These are phyloP conservation scores for Exutisphaerella laricina DNA, from an alignment of 2,329 filamentous ascomycete species.

Conservation along the genomic window DNA sequence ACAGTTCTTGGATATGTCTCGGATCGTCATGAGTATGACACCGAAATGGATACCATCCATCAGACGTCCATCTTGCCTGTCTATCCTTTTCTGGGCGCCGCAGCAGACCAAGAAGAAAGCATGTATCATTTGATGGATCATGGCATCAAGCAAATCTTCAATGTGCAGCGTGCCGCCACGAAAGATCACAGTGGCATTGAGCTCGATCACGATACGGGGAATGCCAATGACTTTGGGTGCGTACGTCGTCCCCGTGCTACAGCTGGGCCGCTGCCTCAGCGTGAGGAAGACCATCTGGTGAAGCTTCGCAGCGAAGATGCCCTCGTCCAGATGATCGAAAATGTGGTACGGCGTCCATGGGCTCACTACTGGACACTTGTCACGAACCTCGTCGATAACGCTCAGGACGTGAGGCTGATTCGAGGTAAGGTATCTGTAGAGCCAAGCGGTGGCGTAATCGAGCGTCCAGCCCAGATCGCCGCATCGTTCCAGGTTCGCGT, in stretches of 20 bases:
- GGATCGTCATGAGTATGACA: constrained; percentile 37
- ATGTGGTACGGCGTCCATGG: constrained; percentile 31
- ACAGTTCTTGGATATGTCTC: constrained; percentile 29
- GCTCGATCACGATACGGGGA: constrained; percentile 35
- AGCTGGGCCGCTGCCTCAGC: constrained; percentile 25
- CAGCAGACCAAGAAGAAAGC: constrained; percentile 42
- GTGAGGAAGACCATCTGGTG: constrained; percentile 36
- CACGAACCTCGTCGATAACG: constrained; percentile 24
- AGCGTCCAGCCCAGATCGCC: constrained; percentile 38
- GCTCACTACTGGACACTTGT: constrained; percentile 18
- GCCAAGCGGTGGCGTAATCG: constrained; percentile 39
- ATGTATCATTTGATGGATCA: constrained; percentile 45
- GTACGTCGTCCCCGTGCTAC: constrained; percentile 35
- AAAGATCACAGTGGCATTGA: constrained; percentile 27
- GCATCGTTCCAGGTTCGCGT: constrained; percentile 19
- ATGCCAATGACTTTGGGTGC: constrained; percentile 27
- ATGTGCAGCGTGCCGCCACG: constrained; percentile 27
- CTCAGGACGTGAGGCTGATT: constrained; percentile 25
- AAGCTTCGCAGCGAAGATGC: constrained; percentile 36
- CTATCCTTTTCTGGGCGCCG: constrained; percentile 32
- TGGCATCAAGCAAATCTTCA: constrained; percentile 33
- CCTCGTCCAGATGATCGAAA: constrained; percentile 35
- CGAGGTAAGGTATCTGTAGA: constrained; percentile 31
- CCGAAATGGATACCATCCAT: constrained; percentile 37
- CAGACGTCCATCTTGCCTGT: constrained; percentile 33